Evolutionary conservation across 805 yeast genomes (phyloP), one percentile per base, ranked within the genome.

Genomic region (Wickerhamomyces canadensis): DNA sequence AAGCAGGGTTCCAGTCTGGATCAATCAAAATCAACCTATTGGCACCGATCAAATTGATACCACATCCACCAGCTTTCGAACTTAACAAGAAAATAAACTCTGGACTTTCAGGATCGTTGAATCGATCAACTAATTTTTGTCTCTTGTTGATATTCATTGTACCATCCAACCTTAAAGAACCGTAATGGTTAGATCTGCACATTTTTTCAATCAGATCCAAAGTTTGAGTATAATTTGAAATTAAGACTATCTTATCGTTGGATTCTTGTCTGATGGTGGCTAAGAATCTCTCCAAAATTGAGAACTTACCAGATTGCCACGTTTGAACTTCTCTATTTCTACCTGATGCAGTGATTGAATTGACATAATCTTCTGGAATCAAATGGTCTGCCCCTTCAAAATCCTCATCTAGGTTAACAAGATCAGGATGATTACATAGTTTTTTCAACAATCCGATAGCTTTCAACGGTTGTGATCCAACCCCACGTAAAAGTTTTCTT

Each of bases 31-130:
- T 76, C 44, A 93, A 67, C 44, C 98, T 71, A 48, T 93, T 93
- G 3, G 98, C 98, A 11, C 98, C 98, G 52, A 93, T 91, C 51
- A 93, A 72, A 58, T 93, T 93, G 52, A 93, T 86, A 62, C 98
- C 98, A 68, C 98, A 93, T 1, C 98, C 98, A 51, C 98, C 98
- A 1, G 98, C 98, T 60, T 93, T 93, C 7, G 96, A 85, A 56
- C 96, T 85, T 36, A 93, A 66, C 42, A 93, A 67, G 51, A 93
- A 93, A 2, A 93, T 78, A 58, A 91, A 93, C 47, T 89, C 97
- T 2, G 78, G 70, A 2, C 88, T 84, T 31, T 84, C 83, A 1
- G 97, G 96, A 51, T 93, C 84, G 54, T 93, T 93, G 62, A 93
- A 89, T 48, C 73, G 67, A 59, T 91, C 98, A 15, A 93, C 98